These are phyloP conservation scores for Fomitopsis betulina DNA, from an alignment of 1,284 basidiomycete species.

Conservation along the genomic window DNA sequence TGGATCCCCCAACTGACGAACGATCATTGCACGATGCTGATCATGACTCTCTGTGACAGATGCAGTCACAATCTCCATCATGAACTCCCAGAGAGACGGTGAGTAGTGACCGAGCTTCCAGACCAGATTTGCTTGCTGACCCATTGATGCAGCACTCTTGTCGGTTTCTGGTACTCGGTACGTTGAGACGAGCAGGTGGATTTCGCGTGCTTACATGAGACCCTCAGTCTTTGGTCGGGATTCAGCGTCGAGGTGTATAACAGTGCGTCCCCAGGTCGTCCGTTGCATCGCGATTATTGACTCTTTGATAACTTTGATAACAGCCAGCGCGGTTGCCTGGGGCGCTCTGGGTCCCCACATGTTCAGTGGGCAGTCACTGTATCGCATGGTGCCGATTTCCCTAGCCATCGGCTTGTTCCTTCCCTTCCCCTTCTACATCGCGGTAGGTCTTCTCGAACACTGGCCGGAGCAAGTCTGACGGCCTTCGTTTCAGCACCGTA, in stretches of 20 bases:
- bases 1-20: background rate
- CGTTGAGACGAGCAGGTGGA: background rate
- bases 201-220: too few relatives aligned
- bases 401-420: slow-evolving; percentile 47
- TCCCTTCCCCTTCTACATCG: slow-evolving; percentile 46
- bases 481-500: slow-evolving; percentile 29
- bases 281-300: background rate
- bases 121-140: background rate
- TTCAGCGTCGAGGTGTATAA: slow-evolving; percentile 48
- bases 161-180: slow-evolving; percentile 26
- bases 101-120: background rate
- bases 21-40: background rate
- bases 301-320: too few relatives aligned
- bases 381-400: slow-evolving; percentile 49
- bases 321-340: slow-evolving; percentile 53
- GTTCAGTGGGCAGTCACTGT: slow-evolving; percentile 43
- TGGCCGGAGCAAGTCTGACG: background rate
- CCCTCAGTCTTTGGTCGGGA: slow-evolving; percentile 38
- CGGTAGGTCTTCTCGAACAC: slow-evolving; percentile 13
- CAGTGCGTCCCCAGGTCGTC: slow-evolving; percentile 19
- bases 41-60: slow-evolving; percentile 14
- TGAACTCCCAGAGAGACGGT: slow-evolving; percentile 36
- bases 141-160: slow-evolving; percentile 18
- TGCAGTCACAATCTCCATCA: slow-evolving; percentile 47
- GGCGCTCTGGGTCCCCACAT: slow-evolving; percentile 51